phyloP scores from a whole-genome alignment of 2,329 filamentous ascomycete genomes.

The Sphaerulina vaccinii region DNA sequence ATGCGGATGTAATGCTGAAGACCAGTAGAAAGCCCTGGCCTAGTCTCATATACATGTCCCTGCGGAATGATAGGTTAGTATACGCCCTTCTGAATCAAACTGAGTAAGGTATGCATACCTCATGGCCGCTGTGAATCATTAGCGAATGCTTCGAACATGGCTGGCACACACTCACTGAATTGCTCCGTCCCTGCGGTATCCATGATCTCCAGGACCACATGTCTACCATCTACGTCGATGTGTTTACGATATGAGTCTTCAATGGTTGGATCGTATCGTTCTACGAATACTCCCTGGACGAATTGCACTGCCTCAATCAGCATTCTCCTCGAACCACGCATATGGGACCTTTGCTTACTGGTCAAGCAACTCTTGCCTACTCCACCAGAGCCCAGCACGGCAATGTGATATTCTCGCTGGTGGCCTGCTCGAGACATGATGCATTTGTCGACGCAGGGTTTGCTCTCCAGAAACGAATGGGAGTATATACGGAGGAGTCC shows the following conservation, averaged over 20 bases:
- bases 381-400: slow-evolving; percentile 79
- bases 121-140: slow-evolving; percentile 27
- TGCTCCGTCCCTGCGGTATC: slow-evolving; percentile 91
- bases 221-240: slow-evolving; percentile 77
- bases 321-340: slow-evolving; percentile 10
- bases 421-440: slow-evolving; percentile 35
- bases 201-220: slow-evolving; percentile 86
- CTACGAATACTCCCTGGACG: slow-evolving; percentile 91
- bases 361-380: slow-evolving; percentile 92
- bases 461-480: neutral
- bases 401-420: slow-evolving; percentile 69
- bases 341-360: slow-evolving; percentile 53
- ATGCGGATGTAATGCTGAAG: slow-evolving; percentile 83
- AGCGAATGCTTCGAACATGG: slow-evolving; percentile 3
- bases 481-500: no score
- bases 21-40: slow-evolving; percentile 89
- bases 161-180: slow-evolving; percentile 65
- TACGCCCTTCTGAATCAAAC: neutral
- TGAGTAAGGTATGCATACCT: slow-evolving; percentile 14
- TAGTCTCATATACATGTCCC: slow-evolving; percentile 89
- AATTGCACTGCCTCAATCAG: slow-evolving; percentile 67
- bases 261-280: slow-evolving; percentile 65
- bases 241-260: slow-evolving; percentile 62
- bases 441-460: slow-evolving; percentile 6
- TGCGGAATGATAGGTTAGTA: slow-evolving; percentile 7